Evolutionary conservation across 148 eudicot genomes (phyloP).

Genomic region (Heliamphora exappendiculata): DNA sequence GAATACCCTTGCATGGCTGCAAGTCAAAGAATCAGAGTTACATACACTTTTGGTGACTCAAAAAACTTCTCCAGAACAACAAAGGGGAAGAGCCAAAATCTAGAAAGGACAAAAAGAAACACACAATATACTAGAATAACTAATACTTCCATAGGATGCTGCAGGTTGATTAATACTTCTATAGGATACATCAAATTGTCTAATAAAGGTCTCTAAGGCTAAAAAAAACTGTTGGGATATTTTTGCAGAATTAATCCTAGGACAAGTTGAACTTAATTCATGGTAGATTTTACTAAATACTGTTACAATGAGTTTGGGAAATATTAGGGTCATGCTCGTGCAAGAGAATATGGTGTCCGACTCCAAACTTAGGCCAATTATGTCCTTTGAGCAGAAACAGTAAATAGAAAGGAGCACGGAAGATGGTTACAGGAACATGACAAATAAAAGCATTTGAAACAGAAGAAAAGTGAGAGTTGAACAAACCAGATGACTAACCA

Average conservation of each 20-base stretch:
- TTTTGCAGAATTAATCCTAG: not conserved
- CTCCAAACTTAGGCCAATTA: not conserved
- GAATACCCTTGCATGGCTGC: constrained; percentile 99
- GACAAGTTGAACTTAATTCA: not conserved
- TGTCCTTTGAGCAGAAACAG: not conserved
- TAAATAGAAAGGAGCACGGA: not conserved
- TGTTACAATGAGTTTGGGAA: not conserved
- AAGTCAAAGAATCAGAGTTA: constrained; percentile 15
- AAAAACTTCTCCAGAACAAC: constrained; percentile 3
- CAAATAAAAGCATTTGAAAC: not conserved
- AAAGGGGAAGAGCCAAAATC: not conserved
- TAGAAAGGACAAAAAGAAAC: not conserved
- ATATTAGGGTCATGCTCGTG: not conserved
- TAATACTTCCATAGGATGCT: too few relatives aligned
- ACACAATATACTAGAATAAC: not conserved
- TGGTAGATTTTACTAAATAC: not conserved
- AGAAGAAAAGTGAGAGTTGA: not conserved
- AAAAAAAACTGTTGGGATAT: not conserved
- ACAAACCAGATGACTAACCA: not conserved
- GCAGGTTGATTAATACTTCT: not conserved
- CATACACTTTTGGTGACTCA: not conserved
- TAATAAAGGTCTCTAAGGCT: not conserved
- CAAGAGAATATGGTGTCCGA: not conserved
- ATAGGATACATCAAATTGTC: not conserved
- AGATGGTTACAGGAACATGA: not conserved